Evolutionary conservation across 2,329 filamentous ascomycete species (phyloP), one percentile per base, ranked within the genome.

Genomic region (Aspergillus hiratsukae): DNA sequence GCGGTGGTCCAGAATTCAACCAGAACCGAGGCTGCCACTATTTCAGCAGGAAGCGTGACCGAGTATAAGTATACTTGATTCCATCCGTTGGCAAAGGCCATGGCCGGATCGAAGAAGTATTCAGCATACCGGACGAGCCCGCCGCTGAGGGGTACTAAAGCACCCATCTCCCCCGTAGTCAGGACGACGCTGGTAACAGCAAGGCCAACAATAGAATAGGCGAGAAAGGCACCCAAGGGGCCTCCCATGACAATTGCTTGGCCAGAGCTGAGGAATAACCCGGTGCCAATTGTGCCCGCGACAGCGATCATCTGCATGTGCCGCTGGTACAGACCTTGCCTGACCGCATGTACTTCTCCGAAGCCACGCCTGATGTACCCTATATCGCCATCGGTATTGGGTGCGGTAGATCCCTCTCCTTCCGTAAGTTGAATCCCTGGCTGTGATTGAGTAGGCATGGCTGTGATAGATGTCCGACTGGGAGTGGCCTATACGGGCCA

Each of bases 271-370:
- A 75, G 63, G 31, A 75, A 75, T 1, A 75, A 64, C 49, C 72
- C 72, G 0, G 72, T 75, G 9, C 72, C 71, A 43, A 74, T 71
- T 3, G 69, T 72, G 31, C 73, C 72, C 3, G 72, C 72, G 14
- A 75, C 59, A 11, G 72, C 70, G 48, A 74, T 74, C 70, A 74
- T 73, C 56, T 72, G 67, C 48, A 72, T 71, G 40, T 72, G 70
- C 6, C 70, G 64, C 54, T 70, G 65, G 45, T 67, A 63, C 4
- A 72, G 65, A 17, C 69, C 69, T 41, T 69, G 65, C 48, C 53
- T 58, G 43, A 68, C 59, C 6, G 55, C 51, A 6, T 52, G 55
- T 25, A 62, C 57, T 40, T 68, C 66, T 7, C 31, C 5, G 31
- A 37, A 37, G 31, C 14, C 31, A 37, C 31, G 31, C 31, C 31